phyloP scores from a whole-genome alignment of 306 rosid species.

The Trifolium repens region DNA sequence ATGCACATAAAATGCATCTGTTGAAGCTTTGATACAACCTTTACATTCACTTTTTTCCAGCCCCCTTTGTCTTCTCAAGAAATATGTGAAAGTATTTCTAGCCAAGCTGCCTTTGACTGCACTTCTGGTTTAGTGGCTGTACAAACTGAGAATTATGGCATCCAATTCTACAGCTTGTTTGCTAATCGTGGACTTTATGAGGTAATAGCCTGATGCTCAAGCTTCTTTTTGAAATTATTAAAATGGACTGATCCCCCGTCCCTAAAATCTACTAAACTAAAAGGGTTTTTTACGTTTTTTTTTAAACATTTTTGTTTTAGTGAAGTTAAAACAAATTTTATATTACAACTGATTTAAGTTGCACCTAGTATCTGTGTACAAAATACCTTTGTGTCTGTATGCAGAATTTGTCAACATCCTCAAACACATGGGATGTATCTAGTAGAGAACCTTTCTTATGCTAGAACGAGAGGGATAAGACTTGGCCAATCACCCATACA shows the following conservation, averaged over 20 bases:
- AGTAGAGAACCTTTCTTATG: background rate
- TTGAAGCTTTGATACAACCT: conserved; percentile 28
- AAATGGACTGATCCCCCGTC: background rate
- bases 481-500: background rate
- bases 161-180: conserved; percentile 87
- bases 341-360: background rate
- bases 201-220: conserved; percentile 54
- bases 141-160: conserved; percentile 74
- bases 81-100: conserved; percentile 50
- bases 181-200: conserved; percentile 81
- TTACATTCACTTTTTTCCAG: conserved; percentile 50
- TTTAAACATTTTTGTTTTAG: too few relatives aligned
- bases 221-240: conserved; percentile 32
- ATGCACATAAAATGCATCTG: conserved; percentile 17
- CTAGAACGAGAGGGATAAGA: background rate
- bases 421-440: background rate
- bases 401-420: background rate
- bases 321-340: background rate
- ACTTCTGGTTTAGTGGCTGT: conserved; percentile 78
- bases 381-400: background rate
- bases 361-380: background rate
- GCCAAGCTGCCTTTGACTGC: conserved; percentile 71
- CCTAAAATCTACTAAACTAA: too few relatives aligned
- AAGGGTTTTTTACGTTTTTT: too few relatives aligned
- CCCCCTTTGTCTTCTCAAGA: conserved; percentile 66